Base-by-base conservation (phyloP, 345 rosid genomes). In the Draba incana region DNA sequence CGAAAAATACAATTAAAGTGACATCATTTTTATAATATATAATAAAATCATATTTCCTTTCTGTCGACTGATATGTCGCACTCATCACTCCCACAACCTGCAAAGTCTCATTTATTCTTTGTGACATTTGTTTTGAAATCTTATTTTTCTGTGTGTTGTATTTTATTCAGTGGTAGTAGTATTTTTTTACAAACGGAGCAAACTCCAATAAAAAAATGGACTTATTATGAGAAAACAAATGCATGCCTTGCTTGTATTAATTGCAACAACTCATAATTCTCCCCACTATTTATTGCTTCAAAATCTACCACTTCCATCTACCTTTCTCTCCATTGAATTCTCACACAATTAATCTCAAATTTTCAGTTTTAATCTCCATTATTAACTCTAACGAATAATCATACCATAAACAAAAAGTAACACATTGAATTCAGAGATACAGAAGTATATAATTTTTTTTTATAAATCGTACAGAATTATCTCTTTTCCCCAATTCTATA, bases 51-150 rank as follows among this genome's bases (percentile, higher is more conserved):
- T 55, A 62, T 68, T 69, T 48, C 78, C 70, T 46, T 75, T 75
- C 74, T 68, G 75, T 68, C 75, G 48, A 69, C 38, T 75, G 75
- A 62, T 55, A 49, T 48, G 78, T 75, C 78, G 75, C 78, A 75
- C 77, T 74, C 72, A 66, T 74, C 77, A 52, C 62, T 62, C 53
- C 65, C 74, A 62, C 70, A 62, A 68, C 70, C 78, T 68, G 70
- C 70, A 68, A 68, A 62, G 53, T 55, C 55, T 55, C 74, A 69
- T 69, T 68, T 68, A 69, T 75, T 68, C 75, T 57, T 68, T 54
- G 74, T 23, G 54, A 30, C 74, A 68, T 61, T 61, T 62, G 53
- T 68, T 56, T 45, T 46, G 11, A 56, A 15, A 15, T 20, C 20
- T 20, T 20, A 33, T 37, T 6, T 42, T 11, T 42, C n/a, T 42